A percentile compares a stretch with the other conserved stretches of the same genome.
Conservation (phyloP, 2,329 filamentous ascomycete species). For the Xylariomycetidae sp. region DNA sequence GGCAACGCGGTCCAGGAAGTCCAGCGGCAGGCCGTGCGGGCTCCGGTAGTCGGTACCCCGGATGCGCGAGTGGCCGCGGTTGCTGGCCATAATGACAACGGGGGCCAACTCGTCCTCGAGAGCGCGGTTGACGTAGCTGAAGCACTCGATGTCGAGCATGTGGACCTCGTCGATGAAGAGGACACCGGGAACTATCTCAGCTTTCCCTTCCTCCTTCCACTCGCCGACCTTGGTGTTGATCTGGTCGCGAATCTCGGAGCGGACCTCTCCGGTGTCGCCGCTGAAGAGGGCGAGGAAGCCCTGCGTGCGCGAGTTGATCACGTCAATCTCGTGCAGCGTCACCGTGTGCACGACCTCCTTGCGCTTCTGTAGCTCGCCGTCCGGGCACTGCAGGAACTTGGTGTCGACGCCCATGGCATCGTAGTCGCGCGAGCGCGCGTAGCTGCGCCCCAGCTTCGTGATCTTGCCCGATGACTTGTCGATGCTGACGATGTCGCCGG, state of each 20-base stretch:
- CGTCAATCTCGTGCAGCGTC: slow-evolving; percentile 94
- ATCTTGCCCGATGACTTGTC: slow-evolving; percentile 99
- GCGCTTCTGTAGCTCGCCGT: slow-evolving; percentile 94
- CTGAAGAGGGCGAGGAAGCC: slow-evolving; percentile 96
- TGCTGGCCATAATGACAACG: slow-evolving; percentile 99
- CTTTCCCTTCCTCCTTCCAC: slow-evolving; percentile 99
- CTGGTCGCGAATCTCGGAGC: slow-evolving; percentile 94
- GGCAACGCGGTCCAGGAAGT: slow-evolving; percentile 92
- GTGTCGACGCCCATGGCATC: slow-evolving; percentile 98
- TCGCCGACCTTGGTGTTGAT: slow-evolving; percentile 99
- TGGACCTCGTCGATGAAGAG: slow-evolving; percentile 98
- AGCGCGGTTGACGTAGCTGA: slow-evolving; percentile 96
- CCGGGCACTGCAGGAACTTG: slow-evolving; percentile 95
- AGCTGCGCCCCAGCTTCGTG: slow-evolving; percentile 91
- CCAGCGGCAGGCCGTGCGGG: slow-evolving; percentile 87
- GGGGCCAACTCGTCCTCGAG: slow-evolving; percentile 91
- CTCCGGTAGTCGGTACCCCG: slow-evolving; percentile 89
- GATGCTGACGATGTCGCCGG: slow-evolving; percentile 95
- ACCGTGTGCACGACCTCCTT: slow-evolving; percentile 97
- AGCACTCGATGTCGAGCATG: slow-evolving; percentile 99
- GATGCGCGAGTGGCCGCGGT: slow-evolving; percentile 85
- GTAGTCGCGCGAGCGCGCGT: slow-evolving; percentile 92
- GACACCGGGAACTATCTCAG: slow-evolving; percentile 93
- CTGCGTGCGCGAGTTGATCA: slow-evolving; percentile 98
- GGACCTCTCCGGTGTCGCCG: slow-evolving; percentile 94